A percentile compares a stretch with the other conserved stretches of the same genome.
Evolutionary conservation across 331 rosid genomes (phyloP).

Genomic region (Cydonia oblonga): DNA sequence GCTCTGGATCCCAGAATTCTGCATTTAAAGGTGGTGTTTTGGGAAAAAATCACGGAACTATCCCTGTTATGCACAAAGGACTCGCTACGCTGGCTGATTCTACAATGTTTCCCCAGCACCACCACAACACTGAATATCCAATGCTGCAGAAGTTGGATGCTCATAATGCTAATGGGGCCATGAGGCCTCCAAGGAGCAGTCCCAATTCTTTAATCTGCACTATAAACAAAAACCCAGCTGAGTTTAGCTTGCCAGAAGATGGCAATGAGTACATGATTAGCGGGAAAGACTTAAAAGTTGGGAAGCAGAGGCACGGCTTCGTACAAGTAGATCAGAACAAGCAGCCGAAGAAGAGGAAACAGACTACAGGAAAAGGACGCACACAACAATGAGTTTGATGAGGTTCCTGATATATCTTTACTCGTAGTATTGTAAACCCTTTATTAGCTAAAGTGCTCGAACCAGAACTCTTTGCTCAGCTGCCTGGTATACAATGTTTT

Average conservation of each 20-base stretch:
- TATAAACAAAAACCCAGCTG: constrained; percentile 83
- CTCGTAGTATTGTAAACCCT: constrained; percentile 27
- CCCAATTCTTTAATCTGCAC: constrained; percentile 34
- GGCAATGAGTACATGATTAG: constrained; percentile 75
- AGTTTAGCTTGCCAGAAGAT: constrained; percentile 52
- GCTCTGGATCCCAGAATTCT: constrained; percentile 14
- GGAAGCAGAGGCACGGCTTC: constrained; percentile 24
- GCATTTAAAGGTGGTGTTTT: constrained; percentile 14
- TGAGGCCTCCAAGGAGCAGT: constrained; percentile 27
- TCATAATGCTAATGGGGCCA: constrained; percentile 28
- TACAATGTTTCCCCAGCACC: constrained; percentile 23
- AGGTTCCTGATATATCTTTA: constrained; percentile 15
- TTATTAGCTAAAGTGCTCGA: constrained; percentile 2
- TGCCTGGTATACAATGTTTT: not conserved
- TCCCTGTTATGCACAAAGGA: constrained; percentile 22
- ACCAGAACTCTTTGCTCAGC: constrained; percentile 1
- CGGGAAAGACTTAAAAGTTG: constrained; percentile 66
- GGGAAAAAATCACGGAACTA: constrained; percentile 12
- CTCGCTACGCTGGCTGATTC: constrained; percentile 15
- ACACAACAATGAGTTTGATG: constrained; percentile 21
- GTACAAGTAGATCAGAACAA: constrained; percentile 28
- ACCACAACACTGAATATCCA: constrained; percentile 25
- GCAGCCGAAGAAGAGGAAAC: constrained; percentile 45
- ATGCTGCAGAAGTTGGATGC: constrained; percentile 19
- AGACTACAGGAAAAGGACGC: constrained; percentile 30